Evolutionary conservation across 768 basidiomycete genomes (phyloP), one percentile per base, ranked within the genome.

Genomic region (Rhizopogon vinicolor): DNA sequence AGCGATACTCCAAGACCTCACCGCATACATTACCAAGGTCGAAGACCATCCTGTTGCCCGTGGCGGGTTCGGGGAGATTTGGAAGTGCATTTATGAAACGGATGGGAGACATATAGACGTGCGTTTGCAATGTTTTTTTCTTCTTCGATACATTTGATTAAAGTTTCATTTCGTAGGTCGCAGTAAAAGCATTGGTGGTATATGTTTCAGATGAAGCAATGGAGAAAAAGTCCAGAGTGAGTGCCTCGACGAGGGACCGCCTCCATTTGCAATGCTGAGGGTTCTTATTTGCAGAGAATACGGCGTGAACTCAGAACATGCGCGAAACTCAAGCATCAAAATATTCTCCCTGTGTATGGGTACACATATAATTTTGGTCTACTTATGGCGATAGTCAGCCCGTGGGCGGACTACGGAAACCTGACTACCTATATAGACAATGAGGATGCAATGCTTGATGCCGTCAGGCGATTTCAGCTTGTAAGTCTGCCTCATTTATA

Each of bases 231-330:
- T 46, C 25, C 22, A 54, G 35, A 29, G 53, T 44, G 16, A 25
- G 44, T 29, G 7, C 28, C 25, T 29, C 8, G 14, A 35, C 10
- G 9, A 9, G 8, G 31, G 10, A 13, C 35, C 10, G 13, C 35
- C 10, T 12, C 35, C 12, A 37, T 25, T 25, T 25, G 35, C 12
- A 5, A 37, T 5, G 35, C 13, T 13, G 12, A 12, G 12, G 10
- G 13, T 37, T 37, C 10, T 12, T 13, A 37, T 12, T 54, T 22
- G n/a, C 25, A 65, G 64, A 41, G 64, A n/a, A 44, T 65, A 22
- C 54, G 45, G 9, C 62, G 58, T 28, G 64, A 65, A 52, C 43
- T 67, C 31, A 57, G 50, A 14, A 61, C 61, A 8, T 67, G 65
- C 59, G 54, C 50, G 29, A n/a, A 45, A 37, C 56, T 67, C 13